These are phyloP conservation scores for Sugiyamaella chiloensis DNA, from an alignment of 805 yeast genomes.

Conservation along the genomic window DNA sequence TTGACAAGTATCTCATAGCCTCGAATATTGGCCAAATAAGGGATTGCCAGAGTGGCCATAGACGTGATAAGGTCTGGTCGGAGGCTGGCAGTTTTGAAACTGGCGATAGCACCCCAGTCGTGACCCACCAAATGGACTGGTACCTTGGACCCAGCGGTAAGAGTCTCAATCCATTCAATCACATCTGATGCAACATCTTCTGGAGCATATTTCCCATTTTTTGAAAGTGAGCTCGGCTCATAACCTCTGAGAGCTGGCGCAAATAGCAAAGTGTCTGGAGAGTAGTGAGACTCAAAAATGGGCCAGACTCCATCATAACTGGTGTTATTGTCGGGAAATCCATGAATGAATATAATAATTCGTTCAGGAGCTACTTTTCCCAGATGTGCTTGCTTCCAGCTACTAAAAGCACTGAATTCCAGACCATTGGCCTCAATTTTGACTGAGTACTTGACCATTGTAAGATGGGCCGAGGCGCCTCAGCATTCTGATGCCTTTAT, in stretches of 20 bases:
- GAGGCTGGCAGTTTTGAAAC: slow-evolving; percentile 21
- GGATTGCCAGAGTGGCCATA: slow-evolving; percentile 26
- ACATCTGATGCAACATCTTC: slow-evolving; percentile 22
- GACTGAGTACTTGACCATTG: slow-evolving; percentile 7
- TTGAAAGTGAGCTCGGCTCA: slow-evolving; percentile 23
- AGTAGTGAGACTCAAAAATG: slow-evolving; percentile 13
- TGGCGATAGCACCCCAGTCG: slow-evolving; percentile 31
- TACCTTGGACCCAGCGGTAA: slow-evolving; percentile 5
- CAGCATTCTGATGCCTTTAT: too few relatives aligned
- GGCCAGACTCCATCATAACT: slow-evolving; percentile 23
- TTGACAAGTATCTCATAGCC: slow-evolving; percentile 9
- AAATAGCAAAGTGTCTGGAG: slow-evolving; percentile 18
- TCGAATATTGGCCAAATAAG: slow-evolving; percentile 20
- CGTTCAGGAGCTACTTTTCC: not conserved
- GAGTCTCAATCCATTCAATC: slow-evolving; percentile 18
- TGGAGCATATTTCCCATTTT: slow-evolving; percentile 16
- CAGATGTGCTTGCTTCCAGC: slow-evolving; percentile 4
- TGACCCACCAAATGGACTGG: slow-evolving; percentile 29
- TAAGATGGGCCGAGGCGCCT: too few relatives aligned
- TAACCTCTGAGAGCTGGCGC: slow-evolving; percentile 29
- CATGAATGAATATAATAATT: slow-evolving; percentile 26
- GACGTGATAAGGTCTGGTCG: slow-evolving; percentile 23
- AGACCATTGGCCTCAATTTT: slow-evolving; percentile 8
- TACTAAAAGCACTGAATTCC: slow-evolving; percentile 4
- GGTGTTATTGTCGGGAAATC: slow-evolving; percentile 28